phyloP scores from a whole-genome alignment of 2,329 filamentous ascomycete genomes.

The Teratosphaeria epicoccoides region DNA sequence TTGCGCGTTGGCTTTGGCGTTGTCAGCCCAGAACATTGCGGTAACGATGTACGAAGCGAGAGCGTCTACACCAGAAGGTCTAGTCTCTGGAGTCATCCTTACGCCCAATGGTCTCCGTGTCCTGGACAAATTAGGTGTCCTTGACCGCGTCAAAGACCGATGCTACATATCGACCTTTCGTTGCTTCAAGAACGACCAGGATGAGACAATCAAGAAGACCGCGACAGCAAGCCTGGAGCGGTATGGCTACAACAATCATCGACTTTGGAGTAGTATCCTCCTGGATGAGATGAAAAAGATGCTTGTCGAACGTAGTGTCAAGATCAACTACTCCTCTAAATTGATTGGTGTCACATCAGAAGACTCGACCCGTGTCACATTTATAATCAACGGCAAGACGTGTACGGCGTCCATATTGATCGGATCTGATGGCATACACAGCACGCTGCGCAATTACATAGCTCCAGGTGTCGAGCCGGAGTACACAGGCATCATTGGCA shows the following conservation, averaged over 20 bases:
- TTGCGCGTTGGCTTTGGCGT: constrained; percentile 15
- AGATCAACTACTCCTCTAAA: constrained; percentile 39
- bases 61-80: constrained; percentile 4
- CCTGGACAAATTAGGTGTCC: constrained; percentile 42
- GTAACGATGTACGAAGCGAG: constrained; percentile 16
- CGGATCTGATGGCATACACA: constrained; percentile 20
- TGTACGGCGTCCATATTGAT: constrained; percentile 13
- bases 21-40: constrained; percentile 11
- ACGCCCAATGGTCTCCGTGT: constrained; percentile 49
- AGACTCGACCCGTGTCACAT: constrained; percentile 2
- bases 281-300: constrained; percentile 39
- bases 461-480: constrained; percentile 12
- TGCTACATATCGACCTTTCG: constrained; percentile 44
- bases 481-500: constrained; percentile 15
- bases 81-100: constrained; percentile 38
- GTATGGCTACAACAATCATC: constrained; percentile 38
- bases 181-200: constrained; percentile 33
- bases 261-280: constrained; percentile 43
- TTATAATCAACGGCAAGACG: constrained; percentile 11
- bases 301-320: constrained; percentile 31
- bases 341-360: constrained; percentile 32
- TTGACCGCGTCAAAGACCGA: constrained; percentile 33
- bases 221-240: constrained; percentile 22
- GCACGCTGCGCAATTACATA: constrained; percentile 26
- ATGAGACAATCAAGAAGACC: constrained; percentile 12